These are phyloP conservation scores for Cymbopogon flexuosus DNA, from an alignment of 202 grass and related monocot species.

Conservation along the genomic window DNA sequence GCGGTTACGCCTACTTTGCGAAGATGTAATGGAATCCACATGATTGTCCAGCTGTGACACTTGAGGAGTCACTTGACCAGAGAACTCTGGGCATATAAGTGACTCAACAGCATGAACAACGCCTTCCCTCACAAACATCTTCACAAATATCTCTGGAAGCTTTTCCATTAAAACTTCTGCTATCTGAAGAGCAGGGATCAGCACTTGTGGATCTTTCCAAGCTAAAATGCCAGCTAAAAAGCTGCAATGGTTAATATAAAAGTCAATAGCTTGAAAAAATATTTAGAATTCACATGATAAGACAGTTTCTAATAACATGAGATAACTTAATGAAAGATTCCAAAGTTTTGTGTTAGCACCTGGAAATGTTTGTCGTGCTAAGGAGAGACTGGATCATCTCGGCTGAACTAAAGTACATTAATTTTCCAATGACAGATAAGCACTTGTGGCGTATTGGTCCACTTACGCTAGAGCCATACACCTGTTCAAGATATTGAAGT, in stretches of 20 bases:
- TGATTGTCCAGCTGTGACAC: constrained; percentile 34
- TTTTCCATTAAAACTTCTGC: constrained; percentile 87
- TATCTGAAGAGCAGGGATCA: constrained; percentile 87
- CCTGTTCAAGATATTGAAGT: constrained; percentile 43
- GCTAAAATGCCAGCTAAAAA: constrained; percentile 85
- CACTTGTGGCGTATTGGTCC: constrained; percentile 69
- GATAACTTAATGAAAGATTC: neutral
- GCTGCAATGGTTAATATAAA: constrained; percentile 37
- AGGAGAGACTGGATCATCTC: constrained; percentile 73
- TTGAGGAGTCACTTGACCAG: constrained; percentile 39
- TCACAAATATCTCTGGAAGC: constrained; percentile 74
- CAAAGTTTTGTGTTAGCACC: constrained; percentile 35
- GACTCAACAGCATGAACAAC: constrained; percentile 85
- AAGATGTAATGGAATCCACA: constrained; percentile 40
- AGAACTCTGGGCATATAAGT: constrained; percentile 54
- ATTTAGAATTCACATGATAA: neutral
- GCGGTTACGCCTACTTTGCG: constrained; percentile 55
- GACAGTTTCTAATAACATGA: constrained; percentile 12
- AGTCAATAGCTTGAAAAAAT: neutral
- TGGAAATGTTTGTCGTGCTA: constrained; percentile 79
- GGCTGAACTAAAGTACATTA: constrained; percentile 84
- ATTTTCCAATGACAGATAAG: constrained; percentile 69
- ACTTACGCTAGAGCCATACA: constrained; percentile 79
- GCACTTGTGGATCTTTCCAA: constrained; percentile 81
- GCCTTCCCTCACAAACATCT: constrained; percentile 87